These are phyloP conservation scores for Casuarina equisetifolia DNA, from an alignment of 306 rosid genomes.

Conservation along the genomic window DNA sequence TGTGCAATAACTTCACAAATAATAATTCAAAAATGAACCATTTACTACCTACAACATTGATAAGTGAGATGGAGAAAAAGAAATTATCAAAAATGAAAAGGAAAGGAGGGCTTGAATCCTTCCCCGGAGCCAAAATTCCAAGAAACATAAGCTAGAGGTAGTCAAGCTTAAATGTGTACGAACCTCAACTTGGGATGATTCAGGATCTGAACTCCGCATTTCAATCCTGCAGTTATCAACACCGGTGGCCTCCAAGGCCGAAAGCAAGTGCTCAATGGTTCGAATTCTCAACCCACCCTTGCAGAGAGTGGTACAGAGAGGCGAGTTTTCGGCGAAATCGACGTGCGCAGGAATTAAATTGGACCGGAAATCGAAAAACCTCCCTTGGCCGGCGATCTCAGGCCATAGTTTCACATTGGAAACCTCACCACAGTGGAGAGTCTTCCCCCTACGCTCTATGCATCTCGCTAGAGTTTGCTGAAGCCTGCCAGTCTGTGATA, in stretches of 20 bases:
- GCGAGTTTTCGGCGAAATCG: constrained; percentile 60
- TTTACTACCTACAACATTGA: background rate
- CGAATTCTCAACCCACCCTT: constrained; percentile 64
- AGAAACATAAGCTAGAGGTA: background rate
- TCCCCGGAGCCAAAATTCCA: background rate
- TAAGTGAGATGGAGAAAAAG: background rate
- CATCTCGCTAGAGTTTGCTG: constrained; percentile 80
- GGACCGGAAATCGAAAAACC: constrained; percentile 60
- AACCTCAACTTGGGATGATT: constrained; percentile 57
- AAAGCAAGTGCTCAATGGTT: constrained; percentile 90
- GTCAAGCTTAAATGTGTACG: constrained; percentile 5
- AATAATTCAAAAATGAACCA: background rate
- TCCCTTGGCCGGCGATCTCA: constrained; percentile 66
- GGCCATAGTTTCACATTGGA: constrained; percentile 73
- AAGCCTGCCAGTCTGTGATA: constrained; percentile 64
- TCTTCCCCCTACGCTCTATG: constrained; percentile 62
- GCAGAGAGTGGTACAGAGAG: constrained; percentile 71
- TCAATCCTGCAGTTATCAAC: constrained; percentile 88
- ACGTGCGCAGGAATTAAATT: constrained; percentile 56
- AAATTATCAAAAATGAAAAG: background rate
- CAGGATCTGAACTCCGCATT: constrained; percentile 43
- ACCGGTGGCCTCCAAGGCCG: constrained; percentile 83
- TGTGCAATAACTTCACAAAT: background rate
- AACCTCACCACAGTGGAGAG: constrained; percentile 62
- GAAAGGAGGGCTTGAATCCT: background rate